Evolutionary conservation across 2,329 filamentous ascomycete genomes (phyloP), one percentile per base, ranked within the genome.

Genomic region (Cladophialophora yegresii): DNA sequence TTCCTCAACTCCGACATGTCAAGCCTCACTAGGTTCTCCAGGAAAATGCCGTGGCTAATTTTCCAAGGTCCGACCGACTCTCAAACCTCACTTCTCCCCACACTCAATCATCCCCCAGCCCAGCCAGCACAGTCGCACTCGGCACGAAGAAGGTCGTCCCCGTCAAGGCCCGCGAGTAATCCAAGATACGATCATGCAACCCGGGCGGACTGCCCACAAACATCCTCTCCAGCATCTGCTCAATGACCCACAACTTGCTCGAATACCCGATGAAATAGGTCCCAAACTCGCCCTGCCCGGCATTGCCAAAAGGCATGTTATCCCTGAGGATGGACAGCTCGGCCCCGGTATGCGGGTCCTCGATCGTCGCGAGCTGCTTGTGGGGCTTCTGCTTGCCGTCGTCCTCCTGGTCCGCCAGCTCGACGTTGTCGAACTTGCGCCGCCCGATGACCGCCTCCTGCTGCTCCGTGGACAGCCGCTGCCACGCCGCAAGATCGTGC

Each of bases 291-390:
- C 77, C 79, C 0, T 76, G 71, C 0, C 78, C 81, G 0, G 84
- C 83, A 0, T 80, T 81, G 0, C 84, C 84, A 72, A 86, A 86
- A 0, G 84, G 84, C 84, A 86, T 86, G 66, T 86, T 87, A 63
- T 86, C 84, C 0, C 84, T 77, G 2, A 86, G 73, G 47, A 86
- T 84, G 40, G 78, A 79, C 66, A 83, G 75, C 72, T 86, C 84
- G 7, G 76, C 73, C 0, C 83, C 83, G 7, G 78, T 63, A 3
- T 81, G 80, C 22, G 51, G 51, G 62, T 83, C 82, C 51, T 81
- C 78, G 43, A 87, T 80, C 0, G 83, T 85, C 1, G 79, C 78
- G 0, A 87, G 79, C 4, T 80, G 80, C 73, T 86, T 87, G 70
- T 85, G 84, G 1, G 83, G 79, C 66, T 78, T 76, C 64, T 85